Conservation (phyloP, 2,329 filamentous ascomycete genomes). For the Lachnellula hyalina region DNA sequence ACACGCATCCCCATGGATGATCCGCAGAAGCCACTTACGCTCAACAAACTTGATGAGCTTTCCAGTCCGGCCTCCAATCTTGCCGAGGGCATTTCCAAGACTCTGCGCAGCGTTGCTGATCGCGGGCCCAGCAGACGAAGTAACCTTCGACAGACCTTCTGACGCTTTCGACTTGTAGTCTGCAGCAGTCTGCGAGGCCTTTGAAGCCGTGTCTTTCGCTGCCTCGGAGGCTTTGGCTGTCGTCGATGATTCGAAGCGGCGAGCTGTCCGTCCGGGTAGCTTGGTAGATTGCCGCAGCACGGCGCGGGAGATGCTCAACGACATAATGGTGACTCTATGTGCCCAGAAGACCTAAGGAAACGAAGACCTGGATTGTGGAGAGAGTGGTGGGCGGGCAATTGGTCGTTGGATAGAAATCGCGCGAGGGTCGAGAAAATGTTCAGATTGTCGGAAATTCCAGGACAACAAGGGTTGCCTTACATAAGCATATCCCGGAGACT, state of each 20-base stretch:
- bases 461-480: slow-evolving; percentile 3
- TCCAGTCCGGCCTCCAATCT: slow-evolving; percentile 79
- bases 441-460: slow-evolving; percentile 18
- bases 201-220: slow-evolving; percentile 38
- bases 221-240: slow-evolving; percentile 43
- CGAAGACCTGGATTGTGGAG: slow-evolving; percentile 13
- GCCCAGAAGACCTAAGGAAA: slow-evolving; percentile 16
- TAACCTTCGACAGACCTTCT: slow-evolving; percentile 76
- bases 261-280: slow-evolving; percentile 22
- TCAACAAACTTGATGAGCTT: slow-evolving; percentile 74
- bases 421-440: slow-evolving; percentile 23
- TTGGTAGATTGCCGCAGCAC: slow-evolving; percentile 29
- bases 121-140: slow-evolving; percentile 73
- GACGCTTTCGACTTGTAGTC: slow-evolving; percentile 61
- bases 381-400: slow-evolving; percentile 24
- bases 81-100: slow-evolving; percentile 60
- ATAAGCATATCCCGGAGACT: slow-evolving; percentile 4
- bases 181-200: slow-evolving; percentile 40
- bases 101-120: slow-evolving; percentile 68
- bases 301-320: slow-evolving; percentile 27
- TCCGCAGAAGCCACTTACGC: slow-evolving; percentile 55
- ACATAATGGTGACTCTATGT: slow-evolving; percentile 25
- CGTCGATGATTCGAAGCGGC: slow-evolving; percentile 54
- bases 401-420: slow-evolving; percentile 19
- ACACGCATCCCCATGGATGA: not conserved